Evolutionary conservation across 2,329 filamentous ascomycete genomes (phyloP).

Genomic region (Diplodia mutila): DNA sequence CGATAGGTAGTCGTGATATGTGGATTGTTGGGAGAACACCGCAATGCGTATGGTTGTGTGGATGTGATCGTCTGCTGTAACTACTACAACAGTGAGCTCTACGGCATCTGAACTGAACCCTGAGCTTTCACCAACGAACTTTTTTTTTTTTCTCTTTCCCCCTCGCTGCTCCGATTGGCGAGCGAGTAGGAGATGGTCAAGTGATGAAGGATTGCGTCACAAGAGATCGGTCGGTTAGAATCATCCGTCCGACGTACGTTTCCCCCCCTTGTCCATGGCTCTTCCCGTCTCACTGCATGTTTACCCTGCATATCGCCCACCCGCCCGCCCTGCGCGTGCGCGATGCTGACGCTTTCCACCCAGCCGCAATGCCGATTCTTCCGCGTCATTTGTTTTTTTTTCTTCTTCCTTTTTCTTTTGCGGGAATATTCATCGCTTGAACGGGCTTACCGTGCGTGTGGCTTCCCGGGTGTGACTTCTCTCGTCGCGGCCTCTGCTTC

Average conservation of each 20-base stretch:
- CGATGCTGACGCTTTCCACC: neutral
- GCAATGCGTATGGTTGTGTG: neutral
- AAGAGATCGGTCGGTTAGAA: neutral
- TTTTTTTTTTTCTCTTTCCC: neutral
- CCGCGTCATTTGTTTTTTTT: neutral
- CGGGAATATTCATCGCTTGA: no score
- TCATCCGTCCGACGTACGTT: no score
- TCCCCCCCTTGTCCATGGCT: neutral
- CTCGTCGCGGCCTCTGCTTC: no score
- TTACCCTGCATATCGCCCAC: neutral
- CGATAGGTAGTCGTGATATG: neutral
- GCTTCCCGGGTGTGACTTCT: no score
- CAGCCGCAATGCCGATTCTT: neutral
- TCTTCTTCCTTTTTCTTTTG: no score
- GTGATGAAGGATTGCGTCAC: neutral
- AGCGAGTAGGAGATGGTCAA: neutral
- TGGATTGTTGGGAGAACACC: neutral
- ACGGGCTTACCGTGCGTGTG: no score
- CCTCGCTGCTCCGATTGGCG: neutral
- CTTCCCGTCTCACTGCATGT: neutral
- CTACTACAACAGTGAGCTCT: neutral
- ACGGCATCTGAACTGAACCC: neutral
- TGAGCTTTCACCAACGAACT: neutral
- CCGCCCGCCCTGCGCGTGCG: neutral
- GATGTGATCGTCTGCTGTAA: no score